Percentiles rank a stretch among this genome's conserved stretches.
Conservation (phyloP, 176 grass and related monocot species). For the Oryza nivara region DNA sequence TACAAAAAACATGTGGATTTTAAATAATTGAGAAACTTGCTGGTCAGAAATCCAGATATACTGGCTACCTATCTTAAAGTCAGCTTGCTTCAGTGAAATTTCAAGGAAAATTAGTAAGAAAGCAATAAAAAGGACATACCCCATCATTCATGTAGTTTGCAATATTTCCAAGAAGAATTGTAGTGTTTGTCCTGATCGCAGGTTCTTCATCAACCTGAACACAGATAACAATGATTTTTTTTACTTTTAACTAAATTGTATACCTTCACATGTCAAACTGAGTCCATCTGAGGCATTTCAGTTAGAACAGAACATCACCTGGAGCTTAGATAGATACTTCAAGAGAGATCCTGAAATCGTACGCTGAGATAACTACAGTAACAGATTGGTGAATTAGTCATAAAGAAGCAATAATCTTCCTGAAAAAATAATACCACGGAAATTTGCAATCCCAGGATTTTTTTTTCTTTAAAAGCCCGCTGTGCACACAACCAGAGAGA, state of each 20-base stretch:
- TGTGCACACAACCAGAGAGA: neutral
- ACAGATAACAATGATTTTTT: slow-evolving; percentile 23
- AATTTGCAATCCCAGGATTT: slow-evolving; percentile 6
- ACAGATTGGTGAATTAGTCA: slow-evolving; percentile 37
- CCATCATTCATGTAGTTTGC: slow-evolving; percentile 96
- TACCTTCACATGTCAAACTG: slow-evolving; percentile 19
- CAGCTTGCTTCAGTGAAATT: slow-evolving; percentile 5
- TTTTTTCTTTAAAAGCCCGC: slow-evolving; percentile 11
- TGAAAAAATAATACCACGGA: slow-evolving; percentile 8
- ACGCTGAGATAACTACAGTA: slow-evolving; percentile 89
- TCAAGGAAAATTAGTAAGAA: slow-evolving; percentile 33
- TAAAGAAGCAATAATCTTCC: slow-evolving; percentile 23
- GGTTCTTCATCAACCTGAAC: slow-evolving; percentile 94
- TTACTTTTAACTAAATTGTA: slow-evolving; percentile 26
- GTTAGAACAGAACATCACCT: slow-evolving; percentile 59
- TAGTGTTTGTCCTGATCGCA: slow-evolving; percentile 95
- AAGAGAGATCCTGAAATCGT: slow-evolving; percentile 96
- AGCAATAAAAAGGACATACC: slow-evolving; percentile 57
- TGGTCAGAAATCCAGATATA: neutral
- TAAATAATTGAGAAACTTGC: neutral
- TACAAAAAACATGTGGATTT: neutral
- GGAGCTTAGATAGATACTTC: slow-evolving; percentile 99
- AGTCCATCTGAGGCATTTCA: neutral
- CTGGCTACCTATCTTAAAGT: slow-evolving; percentile 14
- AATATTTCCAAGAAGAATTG: slow-evolving; percentile 98